Evolutionary conservation across 441 rosid genomes (phyloP), one percentile per base, ranked within the genome.

Genomic region (Eutrema salsugineum): DNA sequence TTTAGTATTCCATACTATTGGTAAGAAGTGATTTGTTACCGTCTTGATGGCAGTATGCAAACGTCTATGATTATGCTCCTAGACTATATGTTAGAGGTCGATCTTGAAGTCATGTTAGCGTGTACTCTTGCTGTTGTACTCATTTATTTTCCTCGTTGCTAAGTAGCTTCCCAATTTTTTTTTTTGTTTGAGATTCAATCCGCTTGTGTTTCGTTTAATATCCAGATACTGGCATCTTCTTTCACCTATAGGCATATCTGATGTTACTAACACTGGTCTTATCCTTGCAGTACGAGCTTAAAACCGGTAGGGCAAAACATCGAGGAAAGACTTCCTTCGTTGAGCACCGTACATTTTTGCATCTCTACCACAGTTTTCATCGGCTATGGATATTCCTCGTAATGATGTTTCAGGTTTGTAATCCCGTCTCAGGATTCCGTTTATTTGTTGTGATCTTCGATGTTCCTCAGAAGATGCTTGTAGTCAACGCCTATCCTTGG

Each of bases 241-340:
- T 20, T 28, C 27, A 9, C 32, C 27, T 22, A 42, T 51, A 42
- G 19, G 49, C 46, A 44, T 46, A 66, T 71, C 40, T 65, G 64
- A 66, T 70, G 55, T 53, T 71, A 38, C 17, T 68, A 17, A 17
- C 56, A 58, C 44, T 67, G 71, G 76, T 58, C 56, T 72, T 50
- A 30, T 51, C 55, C 63, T 63, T 69, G 57, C 87, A 95, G 99
- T 80, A 81, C 83, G 83, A 87, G 70, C 81, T 91, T 28, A 86
- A 78, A 77, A 79, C 85, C 56, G 86, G 92, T 75, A 85, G 88
- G 51, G 88, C 88, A 40, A 78, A 82, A 76, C 90, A 78, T 38
- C 89, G 75, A 66, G 99, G 99, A 70, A 95, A 95, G 81, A 91
- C 97, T 78, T 93, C 98, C n/a, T 95, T 95, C 67, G 99, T 95